These are phyloP conservation scores for Trichoderma sp. DNA, from an alignment of 2,329 filamentous ascomycete species.

Conservation along the genomic window DNA sequence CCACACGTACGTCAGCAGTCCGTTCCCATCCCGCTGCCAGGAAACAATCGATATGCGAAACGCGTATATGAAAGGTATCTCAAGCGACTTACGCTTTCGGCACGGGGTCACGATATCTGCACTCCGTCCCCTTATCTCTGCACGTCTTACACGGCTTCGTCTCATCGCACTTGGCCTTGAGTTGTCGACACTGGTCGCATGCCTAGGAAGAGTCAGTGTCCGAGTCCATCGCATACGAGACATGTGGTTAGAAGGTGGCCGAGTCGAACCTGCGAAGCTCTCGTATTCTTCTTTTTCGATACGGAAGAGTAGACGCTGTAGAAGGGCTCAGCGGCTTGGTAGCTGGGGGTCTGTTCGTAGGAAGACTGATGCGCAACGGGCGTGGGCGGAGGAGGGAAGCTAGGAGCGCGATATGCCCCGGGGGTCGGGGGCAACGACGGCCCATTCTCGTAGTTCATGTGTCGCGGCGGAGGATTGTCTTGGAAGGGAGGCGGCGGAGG, in stretches of 20 bases:
- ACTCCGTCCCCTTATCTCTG: slow-evolving; percentile 80
- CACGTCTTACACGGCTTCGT: slow-evolving; percentile 82
- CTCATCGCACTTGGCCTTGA: slow-evolving; percentile 93
- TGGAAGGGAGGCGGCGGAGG: slow-evolving; percentile 41
- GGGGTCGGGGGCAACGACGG: slow-evolving; percentile 50
- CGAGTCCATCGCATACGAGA: neutral
- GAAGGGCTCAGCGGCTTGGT: slow-evolving; percentile 41
- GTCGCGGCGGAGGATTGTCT: slow-evolving; percentile 52
- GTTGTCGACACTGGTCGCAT: slow-evolving; percentile 83
- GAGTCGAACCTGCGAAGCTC: slow-evolving; percentile 60
- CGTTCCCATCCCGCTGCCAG: neutral
- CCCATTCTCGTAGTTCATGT: slow-evolving; percentile 57
- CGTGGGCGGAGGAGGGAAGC: slow-evolving; percentile 47
- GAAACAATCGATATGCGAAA: neutral
- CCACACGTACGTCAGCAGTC: neutral
- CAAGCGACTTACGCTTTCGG: slow-evolving; percentile 75
- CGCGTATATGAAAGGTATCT: neutral
- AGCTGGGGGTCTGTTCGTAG: slow-evolving; percentile 43
- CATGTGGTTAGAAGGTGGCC: neutral
- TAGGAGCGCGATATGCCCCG: slow-evolving; percentile 46
- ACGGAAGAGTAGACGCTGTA: slow-evolving; percentile 49
- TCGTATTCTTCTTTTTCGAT: slow-evolving; percentile 60
- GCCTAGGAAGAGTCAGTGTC: slow-evolving; percentile 59
- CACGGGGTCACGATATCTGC: slow-evolving; percentile 86
- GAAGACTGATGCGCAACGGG: slow-evolving; percentile 44